phyloP scores from a whole-genome alignment of 768 basidiomycete genomes.

The Hortiboletus flavorubellus region DNA sequence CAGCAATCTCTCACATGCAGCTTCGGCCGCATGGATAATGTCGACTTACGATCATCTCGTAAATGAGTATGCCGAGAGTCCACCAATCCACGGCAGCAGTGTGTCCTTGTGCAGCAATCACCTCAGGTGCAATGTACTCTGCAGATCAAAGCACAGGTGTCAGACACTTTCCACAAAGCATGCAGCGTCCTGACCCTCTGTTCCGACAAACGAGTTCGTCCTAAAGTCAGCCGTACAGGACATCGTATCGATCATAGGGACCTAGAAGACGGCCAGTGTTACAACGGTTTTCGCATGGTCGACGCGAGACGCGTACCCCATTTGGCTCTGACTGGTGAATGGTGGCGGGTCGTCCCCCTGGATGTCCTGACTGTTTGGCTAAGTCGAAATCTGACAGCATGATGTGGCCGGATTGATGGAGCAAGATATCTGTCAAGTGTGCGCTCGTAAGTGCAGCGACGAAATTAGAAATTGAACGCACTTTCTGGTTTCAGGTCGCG shows the following conservation, averaged over 20 bases:
- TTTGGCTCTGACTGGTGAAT: conserved; percentile 84
- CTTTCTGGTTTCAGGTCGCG: conserved; percentile 99
- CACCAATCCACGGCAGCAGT: conserved; percentile 99
- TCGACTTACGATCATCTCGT: conserved; percentile 93
- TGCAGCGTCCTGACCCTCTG: conserved; percentile 68
- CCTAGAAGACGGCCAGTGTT: conserved; percentile 40
- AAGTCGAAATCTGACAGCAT: conserved; percentile 99
- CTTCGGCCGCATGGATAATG: conserved; percentile 24
- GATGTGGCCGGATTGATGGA: conserved; percentile 98
- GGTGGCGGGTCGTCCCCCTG: conserved; percentile 80
- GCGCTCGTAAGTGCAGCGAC: conserved; percentile 4
- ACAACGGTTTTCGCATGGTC: conserved; percentile 3
- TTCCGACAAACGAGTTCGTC: conserved; percentile 98
- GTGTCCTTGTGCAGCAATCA: conserved; percentile 94
- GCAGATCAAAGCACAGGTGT: conserved; percentile 18
- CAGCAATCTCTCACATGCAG: conserved; percentile 24
- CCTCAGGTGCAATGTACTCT: conserved; percentile 99
- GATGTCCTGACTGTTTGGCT: conserved; percentile 90
- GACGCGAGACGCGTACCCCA: conserved; percentile 56
- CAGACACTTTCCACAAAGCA: conserved; percentile 12
- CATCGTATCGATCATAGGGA: conserved; percentile 94
- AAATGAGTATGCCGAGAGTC: conserved; percentile 97
- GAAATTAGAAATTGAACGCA: conserved; percentile 43
- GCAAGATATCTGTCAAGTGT: conserved; percentile 73
- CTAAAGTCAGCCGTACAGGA: conserved; percentile 97